These are phyloP conservation scores for Sporothrix variecibatus DNA, from an alignment of 2,329 filamentous ascomycete species.

Conservation along the genomic window DNA sequence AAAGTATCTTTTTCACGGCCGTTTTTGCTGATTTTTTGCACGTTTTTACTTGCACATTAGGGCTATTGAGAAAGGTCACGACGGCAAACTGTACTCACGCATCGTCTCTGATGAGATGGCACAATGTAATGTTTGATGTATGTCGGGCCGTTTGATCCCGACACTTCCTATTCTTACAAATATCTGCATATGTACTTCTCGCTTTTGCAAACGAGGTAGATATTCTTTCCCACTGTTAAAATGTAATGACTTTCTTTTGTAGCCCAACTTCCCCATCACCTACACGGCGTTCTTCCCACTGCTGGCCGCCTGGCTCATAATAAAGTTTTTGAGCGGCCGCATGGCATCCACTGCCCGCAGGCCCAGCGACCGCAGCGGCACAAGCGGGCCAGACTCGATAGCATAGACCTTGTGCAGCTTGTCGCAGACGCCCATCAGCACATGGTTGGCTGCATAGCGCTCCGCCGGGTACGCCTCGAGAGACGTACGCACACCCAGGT, in stretches of 20 bases:
- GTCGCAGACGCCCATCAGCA: slow-evolving; percentile 77
- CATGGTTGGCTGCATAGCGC: slow-evolving; percentile 79
- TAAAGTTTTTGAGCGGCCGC: slow-evolving; percentile 74
- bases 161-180: neutral
- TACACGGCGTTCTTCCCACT: neutral
- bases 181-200: neutral
- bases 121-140: neutral
- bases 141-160: neutral
- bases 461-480: slow-evolving; percentile 81
- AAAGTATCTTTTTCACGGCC: neutral
- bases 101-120: neutral
- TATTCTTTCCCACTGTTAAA: neutral
- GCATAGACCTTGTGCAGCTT: slow-evolving; percentile 92
- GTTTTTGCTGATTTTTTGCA: neutral
- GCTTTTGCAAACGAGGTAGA: neutral
- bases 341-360: slow-evolving; percentile 74
- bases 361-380: slow-evolving; percentile 76
- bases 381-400: slow-evolving; percentile 75
- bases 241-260: neutral
- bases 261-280: neutral
- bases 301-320: slow-evolving; percentile 75
- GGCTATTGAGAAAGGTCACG: neutral
- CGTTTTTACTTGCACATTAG: neutral
- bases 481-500: slow-evolving; percentile 76
- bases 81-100: neutral